Percentiles rank a stretch among this genome's conserved stretches.
phyloP scores from a whole-genome alignment of 345 rosid genomes.

The Pistacia integerrima region DNA sequence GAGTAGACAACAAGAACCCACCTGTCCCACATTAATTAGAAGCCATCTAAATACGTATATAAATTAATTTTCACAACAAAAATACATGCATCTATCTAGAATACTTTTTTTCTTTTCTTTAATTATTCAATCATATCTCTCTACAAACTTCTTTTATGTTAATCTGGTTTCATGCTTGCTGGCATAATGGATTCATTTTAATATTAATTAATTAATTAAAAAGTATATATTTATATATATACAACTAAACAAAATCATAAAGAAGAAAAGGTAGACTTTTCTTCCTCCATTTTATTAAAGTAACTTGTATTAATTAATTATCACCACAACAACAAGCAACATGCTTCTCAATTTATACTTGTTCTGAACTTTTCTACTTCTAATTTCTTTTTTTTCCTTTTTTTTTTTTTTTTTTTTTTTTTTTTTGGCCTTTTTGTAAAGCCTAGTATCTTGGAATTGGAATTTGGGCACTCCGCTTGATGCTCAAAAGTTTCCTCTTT shows the following conservation, averaged over 20 bases:
- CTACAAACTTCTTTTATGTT: conserved; percentile 9
- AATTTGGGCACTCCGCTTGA: conserved; percentile 9
- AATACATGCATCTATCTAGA: conserved; percentile 27
- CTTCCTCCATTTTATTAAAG: conserved; percentile 24
- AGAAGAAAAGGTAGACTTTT: conserved; percentile 27
- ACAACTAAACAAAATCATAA: conserved; percentile 14
- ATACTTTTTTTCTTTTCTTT: not conserved
- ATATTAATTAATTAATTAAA: not conserved
- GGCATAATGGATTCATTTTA: conserved; percentile 17
- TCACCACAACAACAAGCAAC: conserved; percentile 30
- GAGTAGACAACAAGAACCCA: not conserved
- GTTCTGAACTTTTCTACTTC: not conserved
- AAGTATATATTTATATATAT: not conserved
- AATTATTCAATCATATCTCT: not conserved
- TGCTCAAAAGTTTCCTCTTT: not conserved
- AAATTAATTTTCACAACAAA: not conserved
- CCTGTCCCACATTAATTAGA: not conserved
- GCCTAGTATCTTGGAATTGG: not conserved
- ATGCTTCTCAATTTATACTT: not conserved
- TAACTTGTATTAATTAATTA: conserved; percentile 34
- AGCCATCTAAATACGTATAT: not conserved
- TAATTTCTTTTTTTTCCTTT: not conserved
- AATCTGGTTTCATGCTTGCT: conserved; percentile 14
- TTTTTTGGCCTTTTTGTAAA: not conserved
- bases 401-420: not conserved